Evolutionary conservation across 2,329 filamentous ascomycete species (phyloP).

Genomic region (Zopfia rhizophila): DNA sequence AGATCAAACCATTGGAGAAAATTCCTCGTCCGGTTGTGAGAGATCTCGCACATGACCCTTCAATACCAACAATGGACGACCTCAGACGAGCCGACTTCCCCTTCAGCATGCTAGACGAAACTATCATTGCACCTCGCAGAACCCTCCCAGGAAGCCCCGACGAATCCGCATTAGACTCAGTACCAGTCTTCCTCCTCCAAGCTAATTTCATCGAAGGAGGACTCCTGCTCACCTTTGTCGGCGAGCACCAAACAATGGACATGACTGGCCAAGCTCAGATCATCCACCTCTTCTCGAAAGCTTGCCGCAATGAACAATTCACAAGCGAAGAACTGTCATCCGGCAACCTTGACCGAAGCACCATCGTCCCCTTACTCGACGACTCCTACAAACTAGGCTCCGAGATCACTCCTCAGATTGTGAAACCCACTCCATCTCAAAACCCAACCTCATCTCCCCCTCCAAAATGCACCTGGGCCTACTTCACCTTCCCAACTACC

Average conservation of each 20-base stretch:
- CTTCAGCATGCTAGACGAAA: constrained; percentile 61
- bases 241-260: constrained; percentile 63
- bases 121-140: constrained; percentile 53
- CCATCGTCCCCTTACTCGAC: constrained; percentile 53
- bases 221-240: constrained; percentile 61
- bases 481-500: constrained; percentile 56
- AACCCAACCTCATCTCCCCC: neutral
- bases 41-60: constrained; percentile 53
- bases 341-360: constrained; percentile 56
- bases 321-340: constrained; percentile 55
- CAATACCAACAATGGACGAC: constrained; percentile 51
- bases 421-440: constrained; percentile 7
- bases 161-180: constrained; percentile 29
- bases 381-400: constrained; percentile 49
- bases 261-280: constrained; percentile 61
- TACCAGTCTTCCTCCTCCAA: constrained; percentile 59
- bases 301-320: constrained; percentile 59
- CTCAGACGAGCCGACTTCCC: constrained; percentile 56
- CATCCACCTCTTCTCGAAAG: constrained; percentile 61
- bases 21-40: constrained; percentile 53
- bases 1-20: constrained; percentile 51
- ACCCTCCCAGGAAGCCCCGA: constrained; percentile 49
- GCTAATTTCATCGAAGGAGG: constrained; percentile 62
- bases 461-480: constrained; percentile 54
- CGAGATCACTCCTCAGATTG: constrained; percentile 51